Evolutionary conservation across 2,329 filamentous ascomycete genomes (phyloP).

Genomic region (Claviceps maximensis): DNA sequence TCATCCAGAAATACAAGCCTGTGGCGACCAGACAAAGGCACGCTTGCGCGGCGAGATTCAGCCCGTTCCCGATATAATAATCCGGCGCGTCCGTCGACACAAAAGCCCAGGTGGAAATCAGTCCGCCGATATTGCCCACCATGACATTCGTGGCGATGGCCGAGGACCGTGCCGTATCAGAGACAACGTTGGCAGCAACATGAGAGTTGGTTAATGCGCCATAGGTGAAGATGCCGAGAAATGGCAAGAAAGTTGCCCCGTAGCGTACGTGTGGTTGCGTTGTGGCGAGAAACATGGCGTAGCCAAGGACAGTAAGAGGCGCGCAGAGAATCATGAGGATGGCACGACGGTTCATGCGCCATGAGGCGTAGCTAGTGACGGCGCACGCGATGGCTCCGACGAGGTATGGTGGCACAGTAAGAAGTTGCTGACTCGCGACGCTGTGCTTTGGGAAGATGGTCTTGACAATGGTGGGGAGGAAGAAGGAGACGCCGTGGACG

Average conservation of each 20-base stretch:
- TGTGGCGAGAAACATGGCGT: conserved; percentile 53
- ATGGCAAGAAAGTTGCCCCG: conserved; percentile 54
- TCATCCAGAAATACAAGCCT: conserved; percentile 45
- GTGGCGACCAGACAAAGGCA: conserved; percentile 39
- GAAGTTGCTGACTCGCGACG: conserved; percentile 51
- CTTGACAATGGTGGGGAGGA: conserved; percentile 55
- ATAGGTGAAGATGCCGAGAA: conserved; percentile 46
- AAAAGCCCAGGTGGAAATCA: conserved; percentile 52
- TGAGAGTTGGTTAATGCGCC: conserved; percentile 54
- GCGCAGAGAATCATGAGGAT: conserved; percentile 46
- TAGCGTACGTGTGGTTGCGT: conserved; percentile 41
- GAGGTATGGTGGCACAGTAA: conserved; percentile 56
- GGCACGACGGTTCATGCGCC: conserved; percentile 43
- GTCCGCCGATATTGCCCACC: conserved; percentile 32
- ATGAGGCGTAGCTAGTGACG: conserved; percentile 43
- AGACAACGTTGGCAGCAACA: conserved; percentile 53
- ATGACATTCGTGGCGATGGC: conserved; percentile 49
- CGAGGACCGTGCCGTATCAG: conserved; percentile 50
- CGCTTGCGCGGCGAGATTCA: conserved; percentile 53
- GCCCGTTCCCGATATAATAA: conserved; percentile 56
- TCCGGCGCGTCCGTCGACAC: conserved; percentile 48
- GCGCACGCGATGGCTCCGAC: conserved; percentile 53
- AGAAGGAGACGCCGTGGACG: conserved; percentile 60
- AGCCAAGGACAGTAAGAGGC: conserved; percentile 51
- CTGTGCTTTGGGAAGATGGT: conserved; percentile 50